Conservation (phyloP, 768 basidiomycete species). For the Auricularia auricula-judae region DNA sequence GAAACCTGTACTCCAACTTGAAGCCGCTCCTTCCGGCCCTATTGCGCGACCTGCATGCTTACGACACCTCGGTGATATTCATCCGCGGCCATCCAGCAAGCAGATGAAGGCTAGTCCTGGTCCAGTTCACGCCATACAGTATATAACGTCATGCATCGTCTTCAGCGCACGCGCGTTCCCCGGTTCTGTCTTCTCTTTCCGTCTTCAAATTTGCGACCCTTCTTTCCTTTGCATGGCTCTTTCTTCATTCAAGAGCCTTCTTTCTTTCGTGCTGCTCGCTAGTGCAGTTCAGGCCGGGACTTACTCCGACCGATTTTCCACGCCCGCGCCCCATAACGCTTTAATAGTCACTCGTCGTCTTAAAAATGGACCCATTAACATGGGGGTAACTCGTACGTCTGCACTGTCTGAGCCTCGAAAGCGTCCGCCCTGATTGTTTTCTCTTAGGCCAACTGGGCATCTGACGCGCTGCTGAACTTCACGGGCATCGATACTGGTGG, state of each 20-base stretch:
- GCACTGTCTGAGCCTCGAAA: background rate
- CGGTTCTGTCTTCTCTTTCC: background rate
- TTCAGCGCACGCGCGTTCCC: background rate
- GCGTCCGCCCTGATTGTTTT: background rate
- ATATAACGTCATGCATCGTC: too few relatives aligned
- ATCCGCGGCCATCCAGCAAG: too few relatives aligned
- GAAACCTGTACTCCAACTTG: too few relatives aligned
- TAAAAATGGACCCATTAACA: background rate
- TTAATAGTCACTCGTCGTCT: background rate
- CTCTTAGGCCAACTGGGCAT: background rate
- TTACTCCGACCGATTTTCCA: background rate
- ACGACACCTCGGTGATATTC: too few relatives aligned
- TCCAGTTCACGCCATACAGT: too few relatives aligned
- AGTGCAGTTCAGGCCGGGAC: background rate
- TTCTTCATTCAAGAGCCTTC: background rate
- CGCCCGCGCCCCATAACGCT: background rate
- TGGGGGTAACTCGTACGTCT: background rate
- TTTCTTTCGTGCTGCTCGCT: background rate
- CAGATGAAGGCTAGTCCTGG: too few relatives aligned
- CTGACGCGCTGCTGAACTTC: background rate
- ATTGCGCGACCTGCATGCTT: too few relatives aligned
- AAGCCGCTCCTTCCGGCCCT: too few relatives aligned
- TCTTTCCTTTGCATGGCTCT: background rate
- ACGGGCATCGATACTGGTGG: conserved; percentile 21
- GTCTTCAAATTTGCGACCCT: background rate